phyloP scores from a whole-genome alignment of 352 stramenopile species.

The Pythium sukuiense region DNA sequence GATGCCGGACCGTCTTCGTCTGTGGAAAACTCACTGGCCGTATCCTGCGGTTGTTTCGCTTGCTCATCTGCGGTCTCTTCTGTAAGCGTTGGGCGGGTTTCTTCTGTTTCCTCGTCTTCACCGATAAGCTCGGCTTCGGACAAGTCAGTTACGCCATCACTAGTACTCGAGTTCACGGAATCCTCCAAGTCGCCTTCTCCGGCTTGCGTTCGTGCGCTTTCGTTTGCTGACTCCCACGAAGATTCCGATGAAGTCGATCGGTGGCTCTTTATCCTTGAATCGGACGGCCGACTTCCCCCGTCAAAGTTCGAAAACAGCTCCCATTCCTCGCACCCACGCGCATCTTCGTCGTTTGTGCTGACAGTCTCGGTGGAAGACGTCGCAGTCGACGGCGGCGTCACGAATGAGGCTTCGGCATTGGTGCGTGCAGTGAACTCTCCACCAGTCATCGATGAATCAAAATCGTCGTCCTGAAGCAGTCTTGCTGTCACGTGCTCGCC shows the following conservation, averaged over 20 bases:
- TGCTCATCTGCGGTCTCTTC: not conserved
- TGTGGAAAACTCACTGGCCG: not conserved
- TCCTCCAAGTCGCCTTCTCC: not conserved
- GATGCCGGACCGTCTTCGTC: not conserved
- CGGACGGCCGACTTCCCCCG: constrained; percentile 4
- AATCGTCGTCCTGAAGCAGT: not conserved
- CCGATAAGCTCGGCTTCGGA: not conserved
- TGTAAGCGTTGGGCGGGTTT: not conserved
- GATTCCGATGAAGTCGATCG: not conserved
- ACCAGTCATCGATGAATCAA: not conserved
- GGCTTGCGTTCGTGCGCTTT: not conserved
- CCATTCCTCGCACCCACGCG: constrained; percentile 26
- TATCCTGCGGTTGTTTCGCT: not conserved
- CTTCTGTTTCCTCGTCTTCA: constrained; percentile 7
- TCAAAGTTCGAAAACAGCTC: constrained; percentile 28
- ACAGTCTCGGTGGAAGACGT: constrained; percentile 23
- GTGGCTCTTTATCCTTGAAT: constrained; percentile 2
- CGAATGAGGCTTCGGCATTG: not conserved
- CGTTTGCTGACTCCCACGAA: not conserved
- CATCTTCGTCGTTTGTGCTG: constrained; percentile 27
- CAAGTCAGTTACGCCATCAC: not conserved
- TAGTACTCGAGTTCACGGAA: not conserved
- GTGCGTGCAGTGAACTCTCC: not conserved
- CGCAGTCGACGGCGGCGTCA: constrained; percentile 13
- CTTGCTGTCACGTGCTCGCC: not conserved